Conservation (phyloP, 768 basidiomycete genomes). For the Lactifluus hygrophoroides region DNA sequence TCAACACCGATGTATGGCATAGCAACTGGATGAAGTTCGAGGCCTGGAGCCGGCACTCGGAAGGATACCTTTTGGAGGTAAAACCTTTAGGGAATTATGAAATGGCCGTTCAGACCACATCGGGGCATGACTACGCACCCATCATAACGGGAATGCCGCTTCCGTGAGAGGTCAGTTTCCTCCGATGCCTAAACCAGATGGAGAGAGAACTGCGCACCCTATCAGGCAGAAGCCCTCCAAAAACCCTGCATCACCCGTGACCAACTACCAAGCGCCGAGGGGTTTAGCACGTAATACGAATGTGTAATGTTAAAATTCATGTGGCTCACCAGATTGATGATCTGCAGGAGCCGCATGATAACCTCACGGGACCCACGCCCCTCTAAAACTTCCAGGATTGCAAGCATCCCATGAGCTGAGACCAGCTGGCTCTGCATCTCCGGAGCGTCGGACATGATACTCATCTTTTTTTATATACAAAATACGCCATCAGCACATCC, state of each 20-base stretch:
- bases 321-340: conserved; percentile 72
- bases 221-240: conserved; percentile 94
- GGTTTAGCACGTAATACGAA: background rate
- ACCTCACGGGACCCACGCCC: conserved; percentile 80
- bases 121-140: conserved; percentile 38
- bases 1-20: conserved; percentile 87
- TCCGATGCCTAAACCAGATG: background rate
- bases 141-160: conserved; percentile 96
- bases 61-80: conserved; percentile 88
- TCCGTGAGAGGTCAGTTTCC: background rate
- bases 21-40: conserved; percentile 90
- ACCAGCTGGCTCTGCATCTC: conserved; percentile 88
- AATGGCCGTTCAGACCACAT: conserved; percentile 1
- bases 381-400: conserved; percentile 89
- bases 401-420: conserved; percentile 89
- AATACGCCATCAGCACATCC: background rate
- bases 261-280: conserved; percentile 27
- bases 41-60: conserved; percentile 90
- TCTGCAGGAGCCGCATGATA: conserved; percentile 73
- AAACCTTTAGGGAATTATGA: conserved; percentile 46
- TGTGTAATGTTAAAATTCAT: background rate
- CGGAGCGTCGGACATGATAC: conserved; percentile 65
- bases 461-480: conserved; percentile 42
- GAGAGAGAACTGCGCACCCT: conserved; percentile 39
- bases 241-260: conserved; percentile 65